Conservation (phyloP, 768 basidiomycete genomes). For the Myochromella boudieri region DNA sequence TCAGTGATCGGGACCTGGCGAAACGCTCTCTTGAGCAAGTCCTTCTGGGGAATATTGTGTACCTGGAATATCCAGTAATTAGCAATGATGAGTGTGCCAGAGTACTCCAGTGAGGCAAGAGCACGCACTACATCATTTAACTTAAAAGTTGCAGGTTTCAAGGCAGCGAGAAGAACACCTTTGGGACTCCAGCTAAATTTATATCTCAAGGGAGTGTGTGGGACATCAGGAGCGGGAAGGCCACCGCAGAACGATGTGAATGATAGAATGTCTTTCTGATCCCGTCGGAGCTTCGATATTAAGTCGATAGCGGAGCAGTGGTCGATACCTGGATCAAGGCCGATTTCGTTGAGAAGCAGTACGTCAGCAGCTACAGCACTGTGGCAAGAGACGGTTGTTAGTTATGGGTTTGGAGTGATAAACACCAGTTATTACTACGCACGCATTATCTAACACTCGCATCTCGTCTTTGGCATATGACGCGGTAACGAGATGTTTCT, state of each 20-base stretch:
- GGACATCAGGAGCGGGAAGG: constrained; percentile 74
- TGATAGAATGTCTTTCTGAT: constrained; percentile 58
- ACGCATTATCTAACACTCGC: constrained; percentile 60
- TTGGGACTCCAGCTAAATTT: constrained; percentile 94
- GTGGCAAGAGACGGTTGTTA: no score
- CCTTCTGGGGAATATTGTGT: constrained; percentile 46
- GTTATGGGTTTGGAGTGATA: no score
- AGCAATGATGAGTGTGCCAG: background rate
- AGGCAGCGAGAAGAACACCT: constrained; percentile 80
- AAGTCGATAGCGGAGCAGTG: constrained; percentile 84
- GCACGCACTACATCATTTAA: constrained; percentile 52
- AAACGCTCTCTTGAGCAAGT: constrained; percentile 60
- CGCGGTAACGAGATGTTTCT: constrained; percentile 84
- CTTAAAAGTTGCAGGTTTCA: constrained; percentile 70
- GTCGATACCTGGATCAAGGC: constrained; percentile 87
- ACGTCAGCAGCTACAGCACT: constrained; percentile 64
- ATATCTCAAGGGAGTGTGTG: constrained; percentile 73
- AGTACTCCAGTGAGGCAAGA: constrained; percentile 1
- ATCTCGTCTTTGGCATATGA: constrained; percentile 87
- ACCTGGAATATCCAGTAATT: constrained; percentile 31
- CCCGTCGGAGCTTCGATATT: constrained; percentile 46
- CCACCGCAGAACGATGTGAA: constrained; percentile 95
- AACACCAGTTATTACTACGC: constrained; percentile 39
- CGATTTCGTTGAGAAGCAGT: constrained; percentile 86
- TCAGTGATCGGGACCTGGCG: constrained; percentile 63